Conservation (phyloP, 2,329 filamentous ascomycete species). For the Neofusicoccum kwambonambiense region DNA sequence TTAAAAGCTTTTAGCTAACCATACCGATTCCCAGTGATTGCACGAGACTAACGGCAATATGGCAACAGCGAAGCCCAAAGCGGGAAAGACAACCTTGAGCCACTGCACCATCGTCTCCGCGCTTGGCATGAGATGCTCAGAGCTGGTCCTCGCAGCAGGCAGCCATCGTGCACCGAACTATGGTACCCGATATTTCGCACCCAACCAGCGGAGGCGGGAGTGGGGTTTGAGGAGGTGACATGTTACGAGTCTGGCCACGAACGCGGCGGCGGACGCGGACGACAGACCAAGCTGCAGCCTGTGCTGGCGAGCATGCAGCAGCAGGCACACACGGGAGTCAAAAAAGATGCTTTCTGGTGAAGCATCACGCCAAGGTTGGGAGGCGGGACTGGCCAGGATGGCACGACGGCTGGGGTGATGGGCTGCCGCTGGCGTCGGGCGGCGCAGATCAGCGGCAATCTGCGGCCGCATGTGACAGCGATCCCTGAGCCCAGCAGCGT, state of each 20-base stretch:
- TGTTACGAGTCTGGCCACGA: background rate
- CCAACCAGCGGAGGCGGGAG: background rate
- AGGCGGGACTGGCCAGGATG: background rate
- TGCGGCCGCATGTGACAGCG: conserved; percentile 6
- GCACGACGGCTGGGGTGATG: background rate
- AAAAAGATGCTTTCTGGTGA: background rate
- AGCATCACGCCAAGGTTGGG: background rate
- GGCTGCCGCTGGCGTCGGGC: background rate
- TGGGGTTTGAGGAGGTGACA: background rate
- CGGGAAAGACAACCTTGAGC: too few relatives aligned
- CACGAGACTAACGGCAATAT: too few relatives aligned
- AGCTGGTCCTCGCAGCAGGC: too few relatives aligned
- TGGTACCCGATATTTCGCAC: background rate
- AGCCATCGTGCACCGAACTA: background rate
- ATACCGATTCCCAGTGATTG: too few relatives aligned
- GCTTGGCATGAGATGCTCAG: too few relatives aligned
- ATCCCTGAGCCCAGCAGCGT: background rate
- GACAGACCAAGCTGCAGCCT: background rate
- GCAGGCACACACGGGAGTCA: background rate
- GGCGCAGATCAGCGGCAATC: conserved; percentile 4
- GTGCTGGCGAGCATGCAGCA: background rate
- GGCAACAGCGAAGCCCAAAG: too few relatives aligned
- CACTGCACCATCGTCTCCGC: too few relatives aligned
- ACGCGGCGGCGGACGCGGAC: background rate
- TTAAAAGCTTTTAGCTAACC: too few relatives aligned